phyloP scores from a whole-genome alignment of 768 basidiomycete species.

The Rhodotorula sphaerocarpa region DNA sequence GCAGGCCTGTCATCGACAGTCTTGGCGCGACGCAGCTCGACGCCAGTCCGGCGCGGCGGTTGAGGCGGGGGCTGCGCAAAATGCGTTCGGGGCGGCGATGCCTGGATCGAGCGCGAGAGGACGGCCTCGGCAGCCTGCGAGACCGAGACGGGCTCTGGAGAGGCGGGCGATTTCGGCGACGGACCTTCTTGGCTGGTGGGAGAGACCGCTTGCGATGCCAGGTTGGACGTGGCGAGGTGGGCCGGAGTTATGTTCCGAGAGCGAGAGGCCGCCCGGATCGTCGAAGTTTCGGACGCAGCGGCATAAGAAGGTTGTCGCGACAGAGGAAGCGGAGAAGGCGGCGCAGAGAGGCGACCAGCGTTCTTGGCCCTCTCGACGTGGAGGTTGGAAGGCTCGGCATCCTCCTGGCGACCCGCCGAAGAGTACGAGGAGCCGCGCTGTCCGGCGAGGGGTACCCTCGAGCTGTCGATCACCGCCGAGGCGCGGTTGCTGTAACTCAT shows the following conservation, averaged over 20 bases:
- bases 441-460: background rate
- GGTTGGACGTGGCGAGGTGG: background rate
- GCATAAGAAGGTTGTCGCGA: conserved; percentile 19
- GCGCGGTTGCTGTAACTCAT: conserved; percentile 1
- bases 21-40: background rate
- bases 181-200: no score
- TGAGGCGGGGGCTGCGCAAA: background rate
- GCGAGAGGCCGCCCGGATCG: background rate
- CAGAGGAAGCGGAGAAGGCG: conserved; percentile 3
- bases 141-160: background rate
- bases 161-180: no score
- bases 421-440: background rate
- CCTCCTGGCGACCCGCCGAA: no score
- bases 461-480: conserved; percentile 5
- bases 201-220: no score
- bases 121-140: background rate
- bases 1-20: background rate
- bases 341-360: background rate
- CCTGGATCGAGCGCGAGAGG: background rate
- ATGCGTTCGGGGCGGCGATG: background rate
- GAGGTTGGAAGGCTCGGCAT: no score
- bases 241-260: background rate
- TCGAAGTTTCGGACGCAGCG: background rate
- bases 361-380: background rate
- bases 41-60: no score